These are phyloP conservation scores for Metarhizium rileyi DNA, from an alignment of 2,329 filamentous ascomycete species.

Conservation along the genomic window DNA sequence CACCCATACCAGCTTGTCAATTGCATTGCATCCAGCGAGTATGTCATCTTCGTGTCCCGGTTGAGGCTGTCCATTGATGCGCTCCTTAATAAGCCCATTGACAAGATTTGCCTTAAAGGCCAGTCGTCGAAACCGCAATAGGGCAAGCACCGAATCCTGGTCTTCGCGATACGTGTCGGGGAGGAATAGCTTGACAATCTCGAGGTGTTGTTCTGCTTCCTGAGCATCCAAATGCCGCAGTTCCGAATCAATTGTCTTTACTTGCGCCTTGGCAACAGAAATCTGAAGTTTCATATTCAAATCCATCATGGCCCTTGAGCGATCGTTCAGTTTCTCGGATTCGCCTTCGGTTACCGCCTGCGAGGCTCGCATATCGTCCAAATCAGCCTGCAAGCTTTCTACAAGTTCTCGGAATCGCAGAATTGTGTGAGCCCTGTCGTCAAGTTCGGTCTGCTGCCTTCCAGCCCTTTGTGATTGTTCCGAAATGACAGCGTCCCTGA, in stretches of 20 bases:
- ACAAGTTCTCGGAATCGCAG: slow-evolving; percentile 84
- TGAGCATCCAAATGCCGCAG: slow-evolving; percentile 78
- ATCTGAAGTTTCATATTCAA: slow-evolving; percentile 89
- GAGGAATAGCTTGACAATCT: slow-evolving; percentile 81
- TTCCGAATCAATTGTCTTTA: slow-evolving; percentile 90
- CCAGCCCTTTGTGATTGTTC: slow-evolving; percentile 66
- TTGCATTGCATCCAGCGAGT: slow-evolving; percentile 68
- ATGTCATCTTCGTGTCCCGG: slow-evolving; percentile 66
- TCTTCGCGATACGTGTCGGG: slow-evolving; percentile 76
- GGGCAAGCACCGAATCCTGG: slow-evolving; percentile 75
- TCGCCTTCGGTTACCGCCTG: slow-evolving; percentile 89
- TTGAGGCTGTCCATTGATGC: slow-evolving; percentile 57
- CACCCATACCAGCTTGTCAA: slow-evolving; percentile 81
- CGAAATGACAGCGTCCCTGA: slow-evolving; percentile 73
- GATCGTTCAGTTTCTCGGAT: slow-evolving; percentile 78
- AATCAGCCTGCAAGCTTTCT: slow-evolving; percentile 70
- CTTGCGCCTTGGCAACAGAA: slow-evolving; percentile 82
- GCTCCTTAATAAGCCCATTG: slow-evolving; percentile 69
- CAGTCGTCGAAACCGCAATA: slow-evolving; percentile 80
- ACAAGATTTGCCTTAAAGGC: slow-evolving; percentile 80
- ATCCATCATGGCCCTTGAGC: slow-evolving; percentile 91
- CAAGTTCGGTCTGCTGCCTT: slow-evolving; percentile 69
- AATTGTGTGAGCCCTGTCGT: slow-evolving; percentile 85
- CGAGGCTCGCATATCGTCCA: slow-evolving; percentile 87
- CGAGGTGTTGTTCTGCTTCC: slow-evolving; percentile 78